Evolutionary conservation across 768 basidiomycete species (phyloP), one percentile per base, ranked within the genome.

Genomic region (Russula sp.): DNA sequence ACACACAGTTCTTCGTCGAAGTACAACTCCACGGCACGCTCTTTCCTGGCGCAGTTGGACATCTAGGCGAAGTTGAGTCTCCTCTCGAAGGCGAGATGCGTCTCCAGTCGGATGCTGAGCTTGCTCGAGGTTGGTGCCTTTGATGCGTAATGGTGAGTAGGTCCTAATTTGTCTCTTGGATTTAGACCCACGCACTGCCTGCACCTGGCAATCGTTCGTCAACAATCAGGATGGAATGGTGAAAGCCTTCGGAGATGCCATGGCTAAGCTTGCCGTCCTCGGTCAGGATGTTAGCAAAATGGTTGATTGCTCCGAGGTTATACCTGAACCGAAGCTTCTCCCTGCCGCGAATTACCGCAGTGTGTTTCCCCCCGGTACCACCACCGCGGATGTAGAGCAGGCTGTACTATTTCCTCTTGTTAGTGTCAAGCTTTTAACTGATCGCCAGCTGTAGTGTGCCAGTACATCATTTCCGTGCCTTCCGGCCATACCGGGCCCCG

Each of bases 291-390:
- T 61, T 13, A 68, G 61, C 58, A 65, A 70, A 6, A 59, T 80
- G 61, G 71, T 76, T 40, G 79, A 80, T 70, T 80, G 79, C 68
- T 77, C 75, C 4, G 78, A 80, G 48, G 76, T 79, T 58, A 78
- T 80, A 39, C 78, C 79, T 5, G 60, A 62, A 2, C 73, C 78
- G 9, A 65, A 66, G 42, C 58, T 70, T n/a, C 67, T 73, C 50
- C 69, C 67, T 27, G 68, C 62, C 42, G 66, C 65, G 10, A 65
- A 57, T 20, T 18, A 39, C 13, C 62, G n/a, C 3, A 52, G 55
- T 10, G 42, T 20, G 13, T 63, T 57, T 3, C 62, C 62, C 4
- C 7, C 62, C 75, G 75, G 74, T 1, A 49, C 68, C 50, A 68
- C 62, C 32, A 66, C 68, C 61, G 60, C 61, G 18, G 67, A 71